phyloP scores from a whole-genome alignment of 768 basidiomycete genomes.

The Sporobolomyces phaffii region DNA sequence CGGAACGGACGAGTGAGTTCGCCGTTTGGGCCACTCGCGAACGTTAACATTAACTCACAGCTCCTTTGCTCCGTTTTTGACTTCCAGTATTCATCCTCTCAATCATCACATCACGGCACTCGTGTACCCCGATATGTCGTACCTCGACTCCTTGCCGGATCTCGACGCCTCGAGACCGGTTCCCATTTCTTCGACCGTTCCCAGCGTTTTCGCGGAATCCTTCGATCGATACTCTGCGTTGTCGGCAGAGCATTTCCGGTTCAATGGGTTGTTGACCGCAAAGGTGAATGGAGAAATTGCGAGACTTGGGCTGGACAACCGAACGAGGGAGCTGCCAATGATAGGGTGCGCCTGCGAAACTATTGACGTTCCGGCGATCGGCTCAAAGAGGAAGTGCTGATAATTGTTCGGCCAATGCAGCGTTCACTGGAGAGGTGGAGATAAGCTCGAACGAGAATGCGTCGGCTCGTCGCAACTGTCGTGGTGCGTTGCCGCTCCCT shows the following conservation, averaged over 20 bases:
- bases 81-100: not conserved
- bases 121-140: not conserved
- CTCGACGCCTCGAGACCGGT: conserved; percentile 10
- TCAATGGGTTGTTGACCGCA: not conserved
- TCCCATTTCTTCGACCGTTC: not conserved
- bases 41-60: too few relatives aligned
- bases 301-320: not conserved
- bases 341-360: not conserved
- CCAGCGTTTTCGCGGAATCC: not conserved
- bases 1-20: conserved; percentile 2
- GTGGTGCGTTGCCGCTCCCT: conserved; percentile 12
- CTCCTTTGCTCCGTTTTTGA: too few relatives aligned
- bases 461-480: not conserved
- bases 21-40: too few relatives aligned
- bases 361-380: too few relatives aligned
- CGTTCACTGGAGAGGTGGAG: conserved; percentile 21
- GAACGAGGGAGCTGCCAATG: not conserved
- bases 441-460: conserved; percentile 25
- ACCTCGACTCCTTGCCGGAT: conserved; percentile 10
- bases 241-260: conserved; percentile 1
- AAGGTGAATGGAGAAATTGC: not conserved
- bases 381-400: too few relatives aligned
- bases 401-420: too few relatives aligned
- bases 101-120: conserved; percentile 2
- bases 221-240: conserved; percentile 14